Conservation (phyloP, 2,329 filamentous ascomycete species). For the Coniella vitis region DNA sequence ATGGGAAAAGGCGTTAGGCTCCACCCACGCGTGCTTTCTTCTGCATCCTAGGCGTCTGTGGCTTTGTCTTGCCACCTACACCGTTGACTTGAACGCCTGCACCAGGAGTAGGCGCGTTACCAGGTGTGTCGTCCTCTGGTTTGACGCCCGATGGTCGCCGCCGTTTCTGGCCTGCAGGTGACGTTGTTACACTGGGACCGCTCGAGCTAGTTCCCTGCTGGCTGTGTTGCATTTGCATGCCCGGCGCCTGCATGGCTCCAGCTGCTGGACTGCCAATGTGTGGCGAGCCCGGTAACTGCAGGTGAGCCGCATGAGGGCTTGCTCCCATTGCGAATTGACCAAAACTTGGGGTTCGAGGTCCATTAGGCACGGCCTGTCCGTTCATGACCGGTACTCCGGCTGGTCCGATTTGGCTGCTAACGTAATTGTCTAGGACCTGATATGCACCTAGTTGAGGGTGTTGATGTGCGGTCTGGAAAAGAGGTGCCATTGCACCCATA, state of each 20-base stretch:
- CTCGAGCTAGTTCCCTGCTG: conserved; percentile 62
- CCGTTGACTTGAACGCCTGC: conserved; percentile 44
- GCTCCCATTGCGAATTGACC: conserved; percentile 52
- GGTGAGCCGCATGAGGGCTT: conserved; percentile 53
- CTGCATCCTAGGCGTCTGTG: conserved; percentile 49
- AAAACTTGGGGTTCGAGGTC: conserved; percentile 47
- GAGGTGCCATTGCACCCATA: conserved; percentile 58
- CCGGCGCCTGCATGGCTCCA: conserved; percentile 56
- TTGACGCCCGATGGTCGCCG: conserved; percentile 51
- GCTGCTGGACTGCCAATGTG: conserved; percentile 55
- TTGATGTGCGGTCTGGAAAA: conserved; percentile 36
- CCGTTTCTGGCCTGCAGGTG: conserved; percentile 54
- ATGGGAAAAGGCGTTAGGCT: conserved; percentile 1
- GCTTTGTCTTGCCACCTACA: conserved; percentile 42
- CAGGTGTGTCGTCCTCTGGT: conserved; percentile 46
- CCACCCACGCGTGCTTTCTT: conserved; percentile 47
- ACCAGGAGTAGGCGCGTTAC: conserved; percentile 39
- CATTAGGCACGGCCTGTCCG: conserved; percentile 30
- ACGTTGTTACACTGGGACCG: conserved; percentile 61
- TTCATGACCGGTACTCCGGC: conserved; percentile 33
- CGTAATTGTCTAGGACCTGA: conserved; percentile 53
- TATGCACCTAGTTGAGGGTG: conserved; percentile 51
- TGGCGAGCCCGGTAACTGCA: conserved; percentile 56
- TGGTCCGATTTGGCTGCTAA: conserved; percentile 39
- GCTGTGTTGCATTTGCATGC: conserved; percentile 61